Evolutionary conservation across 331 rosid species (phyloP), one percentile per base, ranked within the genome.

Genomic region (Quercus phellos): DNA sequence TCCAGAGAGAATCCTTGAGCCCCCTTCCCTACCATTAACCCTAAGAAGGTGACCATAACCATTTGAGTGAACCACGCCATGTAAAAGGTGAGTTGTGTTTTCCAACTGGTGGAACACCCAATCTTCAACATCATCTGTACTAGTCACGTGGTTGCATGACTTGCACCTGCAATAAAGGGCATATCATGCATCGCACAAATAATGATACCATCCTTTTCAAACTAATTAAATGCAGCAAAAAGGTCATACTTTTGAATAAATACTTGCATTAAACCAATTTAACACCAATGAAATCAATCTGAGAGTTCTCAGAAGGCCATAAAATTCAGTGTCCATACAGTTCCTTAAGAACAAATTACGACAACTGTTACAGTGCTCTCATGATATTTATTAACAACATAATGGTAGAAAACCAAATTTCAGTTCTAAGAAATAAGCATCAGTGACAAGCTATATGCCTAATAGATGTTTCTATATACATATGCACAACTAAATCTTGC

Each of bases 31-130:
- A 56, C 99, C 99, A 87, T 95, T 92, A 80, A 95, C 94, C 80
- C 97, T 88, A n/a, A 95, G 98, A 85, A 95, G 97, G 81, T 92
- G 99, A 24, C 99, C 98, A 84, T 86, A 92, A 73, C 99, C 99
- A 86, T 95, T 95, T 26, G 94, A 92, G 82, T 95, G 99, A 75
- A 95, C 86, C 16, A 92, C 98, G 14, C 97, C 99, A 76, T 95
- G 99, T 11, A 95, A 84, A 60, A 95, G 94, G 89, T 95, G 98
- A 59, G 89, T 86, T 0, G 94, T 92, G 83, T 92, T 93, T 85
- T 92, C 99, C 55, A 95, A 87, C 84, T 95, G 99, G 79, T 84
- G 79, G 79, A 88, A 92, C 58, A 92, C 93, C 99, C 99, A 95
- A 70, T 92, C 97, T 80, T 95, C 98, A 38, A 92, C 94, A 76